phyloP scores from a whole-genome alignment of 129 eudicot species.

The Scalesia atractyloides region DNA sequence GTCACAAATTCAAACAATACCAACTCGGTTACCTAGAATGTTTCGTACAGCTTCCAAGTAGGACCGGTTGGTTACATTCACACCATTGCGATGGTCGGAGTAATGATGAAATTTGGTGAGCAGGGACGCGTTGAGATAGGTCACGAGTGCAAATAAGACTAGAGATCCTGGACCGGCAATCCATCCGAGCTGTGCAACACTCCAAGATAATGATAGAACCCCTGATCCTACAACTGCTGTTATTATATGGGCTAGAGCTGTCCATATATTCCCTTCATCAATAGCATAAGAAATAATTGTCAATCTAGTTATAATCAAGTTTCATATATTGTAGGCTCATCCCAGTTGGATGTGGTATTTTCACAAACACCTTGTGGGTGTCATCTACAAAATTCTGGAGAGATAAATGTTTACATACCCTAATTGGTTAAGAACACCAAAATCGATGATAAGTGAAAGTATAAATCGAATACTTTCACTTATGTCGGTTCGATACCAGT shows the following conservation, averaged over 20 bases:
- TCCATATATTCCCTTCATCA: slow-evolving; percentile 63
- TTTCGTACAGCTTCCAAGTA: slow-evolving; percentile 61
- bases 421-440: background rate
- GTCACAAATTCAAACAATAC: background rate
- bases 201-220: slow-evolving; percentile 76
- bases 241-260: slow-evolving; percentile 78
- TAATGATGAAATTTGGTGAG: slow-evolving; percentile 59
- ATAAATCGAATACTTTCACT: no score
- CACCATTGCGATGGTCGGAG: slow-evolving; percentile 50
- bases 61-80: slow-evolving; percentile 46
- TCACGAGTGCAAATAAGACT: slow-evolving; percentile 54
- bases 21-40: slow-evolving; percentile 49
- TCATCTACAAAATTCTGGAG: background rate
- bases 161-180: slow-evolving; percentile 69
- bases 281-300: background rate
- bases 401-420: background rate
- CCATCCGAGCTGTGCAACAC: slow-evolving; percentile 87
- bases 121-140: slow-evolving; percentile 52
- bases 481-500: no score
- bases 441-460: no score
- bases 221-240: slow-evolving; percentile 89
- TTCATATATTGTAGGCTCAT: background rate
- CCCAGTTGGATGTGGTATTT: background rate
- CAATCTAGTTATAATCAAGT: background rate
- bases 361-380: slow-evolving; percentile 21